phyloP scores from a whole-genome alignment of 768 basidiomycete species.

The Rhodosporidiobolus odoratus region DNA sequence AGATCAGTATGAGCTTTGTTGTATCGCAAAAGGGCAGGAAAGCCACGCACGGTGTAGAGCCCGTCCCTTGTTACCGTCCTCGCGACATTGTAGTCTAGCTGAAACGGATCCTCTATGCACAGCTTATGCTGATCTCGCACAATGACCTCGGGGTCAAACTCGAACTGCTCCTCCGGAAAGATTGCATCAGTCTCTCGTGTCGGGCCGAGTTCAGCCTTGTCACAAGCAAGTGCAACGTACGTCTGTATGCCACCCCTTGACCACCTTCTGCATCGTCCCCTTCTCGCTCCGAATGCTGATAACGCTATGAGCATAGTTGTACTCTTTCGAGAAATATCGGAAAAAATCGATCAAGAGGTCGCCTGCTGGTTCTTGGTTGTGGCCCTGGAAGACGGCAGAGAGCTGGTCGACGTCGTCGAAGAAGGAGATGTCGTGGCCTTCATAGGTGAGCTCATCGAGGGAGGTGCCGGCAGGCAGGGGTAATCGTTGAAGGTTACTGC shows the following conservation, averaged over 20 bases:
- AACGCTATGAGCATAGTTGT: conserved; percentile 82
- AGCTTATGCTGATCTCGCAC: conserved; percentile 81
- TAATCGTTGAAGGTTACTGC: conserved; percentile 37
- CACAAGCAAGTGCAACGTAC: conserved; percentile 51
- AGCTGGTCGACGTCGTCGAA: conserved; percentile 95
- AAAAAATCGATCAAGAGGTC: conserved; percentile 98
- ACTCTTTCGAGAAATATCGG: conserved; percentile 90
- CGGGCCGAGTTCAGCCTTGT: conserved; percentile 24
- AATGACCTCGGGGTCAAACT: conserved; percentile 33
- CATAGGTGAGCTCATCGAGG: conserved; percentile 74
- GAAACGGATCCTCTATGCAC: conserved; percentile 99
- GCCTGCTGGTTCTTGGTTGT: conserved; percentile 84
- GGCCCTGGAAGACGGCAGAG: conserved; percentile 86
- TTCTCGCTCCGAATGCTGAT: conserved; percentile 70
- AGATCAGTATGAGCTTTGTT: not conserved
- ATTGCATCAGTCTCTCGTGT: not conserved
- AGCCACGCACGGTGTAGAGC: conserved; percentile 69
- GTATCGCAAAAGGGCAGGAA: not conserved
- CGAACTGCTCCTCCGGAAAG: too few species aligned
- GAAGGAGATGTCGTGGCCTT: conserved; percentile 62
- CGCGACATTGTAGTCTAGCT: conserved; percentile 90
- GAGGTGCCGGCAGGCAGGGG: conserved; percentile 40
- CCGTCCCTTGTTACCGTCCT: conserved; percentile 95
- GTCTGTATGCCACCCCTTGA: conserved; percentile 91
- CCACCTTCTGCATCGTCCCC: conserved; percentile 80